Evolutionary conservation across 2,329 filamentous ascomycete genomes (phyloP), one percentile per base, ranked within the genome.

Genomic region (Uncinocarpus reesii): DNA sequence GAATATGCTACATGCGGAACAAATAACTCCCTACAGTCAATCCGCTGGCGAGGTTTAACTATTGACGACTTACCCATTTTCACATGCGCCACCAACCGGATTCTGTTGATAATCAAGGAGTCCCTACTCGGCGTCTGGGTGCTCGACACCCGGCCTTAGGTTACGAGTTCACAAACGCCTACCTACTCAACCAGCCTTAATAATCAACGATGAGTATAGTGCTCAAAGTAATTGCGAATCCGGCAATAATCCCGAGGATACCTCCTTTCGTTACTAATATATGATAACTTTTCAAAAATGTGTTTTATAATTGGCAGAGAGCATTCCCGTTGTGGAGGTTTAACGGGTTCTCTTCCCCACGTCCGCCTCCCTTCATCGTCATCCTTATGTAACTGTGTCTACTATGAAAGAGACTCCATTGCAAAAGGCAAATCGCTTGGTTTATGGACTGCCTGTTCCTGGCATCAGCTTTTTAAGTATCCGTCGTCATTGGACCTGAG

Each of bases 321-420:
- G 16, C 18, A 6, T 32, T 21, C 15, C 24, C 26, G 21, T 42
- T 16, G 21, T 21, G 24, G 38, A 41, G 28, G 38, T 15, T 29
- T 42, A 28, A 42, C 40, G 40, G 40, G 5, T 10, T 31, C 26
- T 21, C 26, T 41, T 28, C 40, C 23, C 40, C 40, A 31, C 40
- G 24, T 10, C 28, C 3, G 13, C 6, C 18, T 28, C n/a, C 40
- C 26, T 29, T 16, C 15, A 18, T 42, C 40, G 40, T 42, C 40
- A 42, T 42, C 21, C 8, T 42, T 42, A 42, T 42, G 40, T 42
- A 42, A 31, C 40, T 18, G 8, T 8, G 4, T 4, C 38, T 15
- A n/a, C 3, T 32, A 4, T n/a, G 29, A 29, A 10, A n/a, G 11
- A 11, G 29, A n/a, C 29, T 4, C 36, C 36, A 11, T 21, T 7